Percentiles rank a stretch among this genome's conserved stretches.
Conservation (phyloP, 1,284 basidiomycete genomes). For the Inonotus obliquus region DNA sequence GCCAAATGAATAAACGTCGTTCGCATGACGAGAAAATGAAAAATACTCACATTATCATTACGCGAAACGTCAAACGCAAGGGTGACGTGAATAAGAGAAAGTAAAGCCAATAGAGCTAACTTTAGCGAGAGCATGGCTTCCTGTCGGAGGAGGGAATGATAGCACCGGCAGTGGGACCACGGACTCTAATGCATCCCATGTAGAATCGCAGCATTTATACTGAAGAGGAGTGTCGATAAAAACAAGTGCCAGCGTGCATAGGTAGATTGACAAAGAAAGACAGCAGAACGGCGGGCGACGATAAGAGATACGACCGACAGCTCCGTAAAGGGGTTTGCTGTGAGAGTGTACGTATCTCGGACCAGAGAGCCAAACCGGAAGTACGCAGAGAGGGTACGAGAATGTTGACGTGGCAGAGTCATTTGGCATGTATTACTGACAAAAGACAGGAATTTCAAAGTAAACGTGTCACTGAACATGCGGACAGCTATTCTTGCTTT, state of each 20-base stretch:
- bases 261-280: neutral
- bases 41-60: constrained; percentile 27
- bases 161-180: too few relatives aligned
- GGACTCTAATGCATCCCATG: neutral
- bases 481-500: too few relatives aligned
- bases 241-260: neutral
- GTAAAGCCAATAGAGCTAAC: neutral
- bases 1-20: neutral
- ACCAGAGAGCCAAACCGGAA: neutral
- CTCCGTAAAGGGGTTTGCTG: neutral
- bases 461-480: too few relatives aligned
- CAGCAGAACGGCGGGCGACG: neutral
- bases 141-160: neutral
- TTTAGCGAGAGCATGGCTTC: neutral
- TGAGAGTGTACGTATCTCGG: neutral
- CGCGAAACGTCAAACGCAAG: constrained; percentile 24
- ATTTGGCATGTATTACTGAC: neutral
- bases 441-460: too few relatives aligned
- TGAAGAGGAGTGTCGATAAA: too few relatives aligned
- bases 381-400: neutral
- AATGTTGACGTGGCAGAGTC: neutral
- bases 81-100: constrained; percentile 4
- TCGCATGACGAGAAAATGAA: neutral
- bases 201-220: too few relatives aligned
- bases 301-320: neutral